Conservation (phyloP, 768 basidiomycete species). For the Termitomyces sp. region DNA sequence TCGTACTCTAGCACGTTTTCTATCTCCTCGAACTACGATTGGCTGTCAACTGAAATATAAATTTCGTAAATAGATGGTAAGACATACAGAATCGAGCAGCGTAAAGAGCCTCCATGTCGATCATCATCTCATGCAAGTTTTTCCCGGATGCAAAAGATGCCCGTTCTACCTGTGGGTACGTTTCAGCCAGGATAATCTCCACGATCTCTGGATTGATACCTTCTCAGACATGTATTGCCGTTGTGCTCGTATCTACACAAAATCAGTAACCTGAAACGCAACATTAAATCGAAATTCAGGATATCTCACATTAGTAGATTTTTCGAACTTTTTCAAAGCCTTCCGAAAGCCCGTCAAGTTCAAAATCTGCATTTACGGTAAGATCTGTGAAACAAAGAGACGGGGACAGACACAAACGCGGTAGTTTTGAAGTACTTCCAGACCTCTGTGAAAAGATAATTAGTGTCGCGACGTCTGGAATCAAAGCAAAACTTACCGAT, state of each 20-base stretch:
- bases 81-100: conserved; percentile 64
- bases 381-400: not conserved
- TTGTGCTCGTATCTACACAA: conserved; percentile 55
- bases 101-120: conserved; percentile 73
- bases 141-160: conserved; percentile 63
- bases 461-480: not conserved
- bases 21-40: conserved; percentile 56
- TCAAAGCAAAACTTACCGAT: conserved; percentile 43
- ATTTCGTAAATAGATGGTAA: not conserved
- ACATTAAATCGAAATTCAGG: not conserved
- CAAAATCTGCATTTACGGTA: conserved; percentile 45
- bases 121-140: conserved; percentile 60
- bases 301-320: conserved; percentile 55
- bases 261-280: not conserved
- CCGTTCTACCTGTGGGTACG: conserved; percentile 50
- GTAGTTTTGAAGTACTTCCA: conserved; percentile 88
- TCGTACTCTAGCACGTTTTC: conserved; percentile 66
- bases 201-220: conserved; percentile 28
- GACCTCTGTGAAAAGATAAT: conserved; percentile 38
- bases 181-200: not conserved
- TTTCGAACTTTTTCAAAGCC: conserved; percentile 82
- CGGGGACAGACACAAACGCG: conserved; percentile 42
- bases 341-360: conserved; percentile 91
- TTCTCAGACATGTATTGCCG: conserved; percentile 79
- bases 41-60: not conserved